Conservation (phyloP, 352 stramenopile species). For the Globisporangium acanthophoron region DNA sequence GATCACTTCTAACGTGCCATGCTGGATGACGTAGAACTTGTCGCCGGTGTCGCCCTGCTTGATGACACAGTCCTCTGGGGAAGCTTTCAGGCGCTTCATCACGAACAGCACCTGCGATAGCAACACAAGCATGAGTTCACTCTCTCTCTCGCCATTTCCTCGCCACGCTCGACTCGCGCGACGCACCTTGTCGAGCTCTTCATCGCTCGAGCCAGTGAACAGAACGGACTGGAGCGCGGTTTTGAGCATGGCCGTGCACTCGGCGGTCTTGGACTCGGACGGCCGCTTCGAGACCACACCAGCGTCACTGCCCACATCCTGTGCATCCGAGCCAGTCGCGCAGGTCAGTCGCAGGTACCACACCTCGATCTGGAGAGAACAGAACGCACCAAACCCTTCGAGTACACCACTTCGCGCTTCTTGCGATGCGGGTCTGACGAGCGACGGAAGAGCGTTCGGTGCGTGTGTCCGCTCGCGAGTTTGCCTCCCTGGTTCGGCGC, state of each 20-base stretch:
- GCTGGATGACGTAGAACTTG: slow-evolving; percentile 89
- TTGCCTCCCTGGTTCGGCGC: slow-evolving; percentile 27
- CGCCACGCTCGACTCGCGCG: neutral
- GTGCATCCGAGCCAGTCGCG: neutral
- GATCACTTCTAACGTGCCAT: slow-evolving; percentile 58
- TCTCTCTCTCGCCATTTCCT: neutral
- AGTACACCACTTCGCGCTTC: slow-evolving; percentile 70
- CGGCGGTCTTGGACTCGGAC: slow-evolving; percentile 58
- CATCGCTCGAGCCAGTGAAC: slow-evolving; percentile 55
- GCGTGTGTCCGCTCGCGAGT: neutral
- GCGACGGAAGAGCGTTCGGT: slow-evolving; percentile 41
- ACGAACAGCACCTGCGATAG: slow-evolving; percentile 59
- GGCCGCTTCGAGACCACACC: slow-evolving; percentile 31
- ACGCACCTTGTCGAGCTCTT: slow-evolving; percentile 58
- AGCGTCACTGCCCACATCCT: slow-evolving; percentile 35
- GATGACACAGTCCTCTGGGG: slow-evolving; percentile 85
- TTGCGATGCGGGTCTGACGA: slow-evolving; percentile 54
- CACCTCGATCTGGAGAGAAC: neutral
- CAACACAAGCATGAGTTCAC: no score
- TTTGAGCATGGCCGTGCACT: slow-evolving; percentile 44
- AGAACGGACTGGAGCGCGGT: slow-evolving; percentile 52
- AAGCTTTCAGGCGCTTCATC: slow-evolving; percentile 64
- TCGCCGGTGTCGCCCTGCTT: slow-evolving; percentile 90
- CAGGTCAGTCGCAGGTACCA: neutral
- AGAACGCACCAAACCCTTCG: slow-evolving; percentile 45